Conservation (phyloP, 257 asterid genomes). For the Solanum ossicruentum region DNA sequence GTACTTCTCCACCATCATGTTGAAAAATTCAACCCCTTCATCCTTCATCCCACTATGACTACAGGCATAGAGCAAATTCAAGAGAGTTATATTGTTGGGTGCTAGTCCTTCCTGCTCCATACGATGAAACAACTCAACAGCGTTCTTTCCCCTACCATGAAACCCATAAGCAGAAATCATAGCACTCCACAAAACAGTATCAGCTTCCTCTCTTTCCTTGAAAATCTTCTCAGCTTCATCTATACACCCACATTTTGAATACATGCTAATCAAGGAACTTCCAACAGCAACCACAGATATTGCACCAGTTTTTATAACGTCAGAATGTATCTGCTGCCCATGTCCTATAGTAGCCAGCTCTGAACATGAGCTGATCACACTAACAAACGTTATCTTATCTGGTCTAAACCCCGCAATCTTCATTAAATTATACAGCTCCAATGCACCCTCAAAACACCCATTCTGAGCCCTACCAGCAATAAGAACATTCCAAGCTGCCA, state of each 20-base stretch:
- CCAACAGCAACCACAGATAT: slow-evolving; percentile 37
- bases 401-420: slow-evolving; percentile 49
- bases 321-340: slow-evolving; percentile 88
- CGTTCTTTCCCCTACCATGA: slow-evolving; percentile 76
- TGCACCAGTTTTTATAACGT: slow-evolving; percentile 57
- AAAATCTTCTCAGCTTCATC: slow-evolving; percentile 60
- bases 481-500: slow-evolving; percentile 56
- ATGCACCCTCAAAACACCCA: slow-evolving; percentile 45
- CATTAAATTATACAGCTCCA: slow-evolving; percentile 50
- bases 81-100: slow-evolving; percentile 57
- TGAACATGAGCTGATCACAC: slow-evolving; percentile 64
- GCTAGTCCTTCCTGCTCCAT: slow-evolving; percentile 53
- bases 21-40: slow-evolving; percentile 49
- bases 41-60: slow-evolving; percentile 82
- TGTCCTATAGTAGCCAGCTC: slow-evolving; percentile 76
- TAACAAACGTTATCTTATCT: slow-evolving; percentile 70
- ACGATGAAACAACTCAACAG: slow-evolving; percentile 36
- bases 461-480: slow-evolving; percentile 81
- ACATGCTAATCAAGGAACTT: slow-evolving; percentile 80
- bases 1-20: slow-evolving; percentile 41
- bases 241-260: slow-evolving; percentile 78
- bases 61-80: slow-evolving; percentile 76
- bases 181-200: slow-evolving; percentile 65
- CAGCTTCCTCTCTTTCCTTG: slow-evolving; percentile 29
- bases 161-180: slow-evolving; percentile 88